These are phyloP conservation scores for Aspergillus eucalypticola DNA, from an alignment of 2,329 filamentous ascomycete species.

Conservation along the genomic window DNA sequence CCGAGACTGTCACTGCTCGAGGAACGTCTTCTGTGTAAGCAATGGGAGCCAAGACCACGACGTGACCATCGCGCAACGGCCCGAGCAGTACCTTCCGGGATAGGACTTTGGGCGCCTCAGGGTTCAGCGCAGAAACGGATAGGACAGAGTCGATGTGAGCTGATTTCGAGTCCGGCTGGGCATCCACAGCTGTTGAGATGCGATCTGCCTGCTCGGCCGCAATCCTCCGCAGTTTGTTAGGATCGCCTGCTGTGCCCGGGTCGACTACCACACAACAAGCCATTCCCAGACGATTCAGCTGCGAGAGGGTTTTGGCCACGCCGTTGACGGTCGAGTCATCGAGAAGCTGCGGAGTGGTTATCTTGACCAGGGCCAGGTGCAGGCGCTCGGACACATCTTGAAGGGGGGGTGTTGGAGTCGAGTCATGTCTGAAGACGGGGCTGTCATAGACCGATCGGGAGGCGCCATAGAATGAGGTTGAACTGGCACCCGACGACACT, in stretches of 20 bases:
- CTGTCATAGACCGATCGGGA: constrained; percentile 59
- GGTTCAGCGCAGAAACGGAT: constrained; percentile 35
- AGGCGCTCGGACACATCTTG: constrained; percentile 50
- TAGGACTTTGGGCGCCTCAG: constrained; percentile 38
- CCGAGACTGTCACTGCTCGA: constrained; percentile 50
- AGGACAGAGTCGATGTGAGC: constrained; percentile 65
- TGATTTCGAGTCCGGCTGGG: constrained; percentile 66
- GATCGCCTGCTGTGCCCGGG: constrained; percentile 51
- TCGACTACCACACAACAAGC: constrained; percentile 82
- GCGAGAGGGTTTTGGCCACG: constrained; percentile 78
- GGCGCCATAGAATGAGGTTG: constrained; percentile 62
- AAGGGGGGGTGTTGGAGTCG: constrained; percentile 42
- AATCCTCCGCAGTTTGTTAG: constrained; percentile 44
- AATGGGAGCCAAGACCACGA: constrained; percentile 68
- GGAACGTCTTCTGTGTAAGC: constrained; percentile 59
- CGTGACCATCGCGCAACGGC: constrained; percentile 66
- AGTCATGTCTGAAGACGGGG: constrained; percentile 61
- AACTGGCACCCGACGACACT: constrained; percentile 55
- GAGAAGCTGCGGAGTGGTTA: constrained; percentile 71
- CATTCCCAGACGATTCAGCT: constrained; percentile 79
- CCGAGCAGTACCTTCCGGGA: constrained; percentile 60
- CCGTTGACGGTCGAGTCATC: constrained; percentile 69
- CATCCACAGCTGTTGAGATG: constrained; percentile 72
- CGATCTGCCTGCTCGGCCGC: constrained; percentile 68
- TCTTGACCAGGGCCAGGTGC: constrained; percentile 83